phyloP scores from a whole-genome alignment of 108 stramenopile species.

The Seminavis robusta region DNA sequence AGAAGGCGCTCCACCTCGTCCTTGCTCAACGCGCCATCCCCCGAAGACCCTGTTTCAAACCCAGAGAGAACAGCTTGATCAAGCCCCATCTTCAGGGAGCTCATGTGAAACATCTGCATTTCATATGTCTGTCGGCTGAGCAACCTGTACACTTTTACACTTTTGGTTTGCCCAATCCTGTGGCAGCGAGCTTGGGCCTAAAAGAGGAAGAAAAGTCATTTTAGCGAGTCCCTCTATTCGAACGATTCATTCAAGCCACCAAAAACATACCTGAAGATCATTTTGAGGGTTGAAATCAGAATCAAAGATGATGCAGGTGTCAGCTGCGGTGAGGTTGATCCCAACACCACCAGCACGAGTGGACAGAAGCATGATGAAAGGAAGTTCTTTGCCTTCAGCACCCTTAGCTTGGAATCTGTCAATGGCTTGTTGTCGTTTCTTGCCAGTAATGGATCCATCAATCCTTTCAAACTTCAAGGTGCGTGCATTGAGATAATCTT shows the following conservation, averaged over 20 bases:
- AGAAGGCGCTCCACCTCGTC: conserved; percentile 79
- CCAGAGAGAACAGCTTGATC: conserved; percentile 97
- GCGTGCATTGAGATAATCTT: conserved; percentile 84
- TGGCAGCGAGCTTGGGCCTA: conserved; percentile 94
- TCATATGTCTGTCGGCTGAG: conserved; percentile 97
- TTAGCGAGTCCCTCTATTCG: too few relatives aligned
- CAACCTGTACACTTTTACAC: conserved; percentile 87
- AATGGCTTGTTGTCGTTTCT: conserved; percentile 88
- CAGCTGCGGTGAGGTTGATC: conserved; percentile 96
- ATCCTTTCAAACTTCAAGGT: conserved; percentile 83
- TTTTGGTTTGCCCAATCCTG: conserved; percentile 97
- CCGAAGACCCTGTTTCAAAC: conserved; percentile 61
- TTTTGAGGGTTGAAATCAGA: conserved; percentile 80
- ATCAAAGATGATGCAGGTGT: conserved; percentile 53
- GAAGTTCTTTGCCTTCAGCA: conserved; percentile 48
- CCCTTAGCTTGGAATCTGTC: conserved; percentile 88
- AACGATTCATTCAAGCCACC: too few relatives aligned
- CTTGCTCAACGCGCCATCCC: conserved; percentile 72
- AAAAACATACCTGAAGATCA: conserved; percentile 69
- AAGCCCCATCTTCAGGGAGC: conserved; percentile 96
- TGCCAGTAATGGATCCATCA: conserved; percentile 94
- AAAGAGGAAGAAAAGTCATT: too few relatives aligned
- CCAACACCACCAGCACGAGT: conserved; percentile 96
- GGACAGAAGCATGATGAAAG: conserved; percentile 95
- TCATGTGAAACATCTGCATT: conserved; percentile 97